Conservation (phyloP, 306 rosid species). For the Lupinus albus region DNA sequence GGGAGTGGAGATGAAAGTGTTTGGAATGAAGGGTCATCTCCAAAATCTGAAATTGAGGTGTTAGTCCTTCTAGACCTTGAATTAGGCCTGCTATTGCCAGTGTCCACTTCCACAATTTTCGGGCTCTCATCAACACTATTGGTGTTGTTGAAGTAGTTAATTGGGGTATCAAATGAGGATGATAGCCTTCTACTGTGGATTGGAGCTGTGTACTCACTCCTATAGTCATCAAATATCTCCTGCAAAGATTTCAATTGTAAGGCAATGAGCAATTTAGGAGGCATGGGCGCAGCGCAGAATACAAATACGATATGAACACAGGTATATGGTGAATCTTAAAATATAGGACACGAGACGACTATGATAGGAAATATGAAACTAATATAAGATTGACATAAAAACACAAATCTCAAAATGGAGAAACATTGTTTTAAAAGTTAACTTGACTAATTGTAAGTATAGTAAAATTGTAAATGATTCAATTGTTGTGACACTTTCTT, state of each 20-base stretch:
- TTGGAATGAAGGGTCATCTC: conserved; percentile 59
- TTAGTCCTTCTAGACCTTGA: conserved; percentile 71
- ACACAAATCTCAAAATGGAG: too few species aligned
- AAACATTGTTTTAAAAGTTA: too few species aligned
- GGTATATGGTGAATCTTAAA: too few species aligned
- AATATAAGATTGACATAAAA: too few species aligned
- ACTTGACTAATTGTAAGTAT: too few species aligned
- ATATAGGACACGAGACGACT: too few species aligned
- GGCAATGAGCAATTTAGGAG: neutral
- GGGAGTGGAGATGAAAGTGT: conserved; percentile 60
- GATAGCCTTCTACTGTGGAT: conserved; percentile 70
- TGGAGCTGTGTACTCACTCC: conserved; percentile 60
- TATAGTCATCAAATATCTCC: conserved; percentile 73
- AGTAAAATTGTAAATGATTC: too few species aligned
- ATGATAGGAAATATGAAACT: too few species aligned
- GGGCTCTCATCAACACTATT: conserved; percentile 58
- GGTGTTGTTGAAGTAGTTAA: conserved; percentile 26
- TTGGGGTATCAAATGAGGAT: conserved; percentile 56
- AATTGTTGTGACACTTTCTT: too few species aligned
- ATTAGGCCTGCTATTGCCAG: conserved; percentile 69
- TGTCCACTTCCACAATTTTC: conserved; percentile 85
- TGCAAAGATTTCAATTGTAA: conserved; percentile 36
- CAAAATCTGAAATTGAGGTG: conserved; percentile 62
- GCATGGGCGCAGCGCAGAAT: too few species aligned
- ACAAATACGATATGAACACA: too few species aligned